These are phyloP conservation scores for Mallotus nudiflorus DNA, from an alignment of 345 rosid species.

Conservation along the genomic window DNA sequence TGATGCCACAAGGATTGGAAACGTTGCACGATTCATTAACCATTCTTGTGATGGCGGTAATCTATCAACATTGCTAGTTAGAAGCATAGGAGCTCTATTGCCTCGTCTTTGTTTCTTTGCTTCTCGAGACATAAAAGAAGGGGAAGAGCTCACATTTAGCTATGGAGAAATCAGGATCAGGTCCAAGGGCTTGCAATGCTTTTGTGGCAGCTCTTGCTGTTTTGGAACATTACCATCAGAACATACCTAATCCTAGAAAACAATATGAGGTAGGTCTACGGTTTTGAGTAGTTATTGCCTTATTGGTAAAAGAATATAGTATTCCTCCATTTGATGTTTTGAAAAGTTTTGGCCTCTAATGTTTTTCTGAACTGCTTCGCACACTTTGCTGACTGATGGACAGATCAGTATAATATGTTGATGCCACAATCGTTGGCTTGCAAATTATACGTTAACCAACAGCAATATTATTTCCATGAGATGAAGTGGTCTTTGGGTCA, in stretches of 20 bases:
- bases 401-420: too few relatives aligned
- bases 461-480: too few relatives aligned
- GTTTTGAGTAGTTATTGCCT: too few relatives aligned
- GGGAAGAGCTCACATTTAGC: constrained; percentile 75
- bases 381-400: too few relatives aligned
- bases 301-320: too few relatives aligned
- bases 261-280: not conserved
- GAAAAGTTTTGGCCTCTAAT: too few relatives aligned
- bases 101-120: constrained; percentile 88
- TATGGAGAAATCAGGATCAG: constrained; percentile 61
- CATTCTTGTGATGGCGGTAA: constrained; percentile 94
- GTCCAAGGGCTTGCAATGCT: constrained; percentile 58
- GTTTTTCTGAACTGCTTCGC: too few relatives aligned
- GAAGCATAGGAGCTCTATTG: constrained; percentile 59
- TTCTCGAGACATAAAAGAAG: constrained; percentile 57
- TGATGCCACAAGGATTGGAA: constrained; percentile 77
- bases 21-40: constrained; percentile 76
- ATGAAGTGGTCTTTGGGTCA: too few relatives aligned
- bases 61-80: constrained; percentile 54
- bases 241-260: constrained; percentile 41
- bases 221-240: constrained; percentile 73
- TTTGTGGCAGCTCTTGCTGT: constrained; percentile 69
- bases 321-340: too few relatives aligned
- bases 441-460: too few relatives aligned
- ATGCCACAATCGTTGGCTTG: too few relatives aligned